Base-by-base conservation (phyloP, 441 rosid genomes). In the Gossypium laxum region DNA sequence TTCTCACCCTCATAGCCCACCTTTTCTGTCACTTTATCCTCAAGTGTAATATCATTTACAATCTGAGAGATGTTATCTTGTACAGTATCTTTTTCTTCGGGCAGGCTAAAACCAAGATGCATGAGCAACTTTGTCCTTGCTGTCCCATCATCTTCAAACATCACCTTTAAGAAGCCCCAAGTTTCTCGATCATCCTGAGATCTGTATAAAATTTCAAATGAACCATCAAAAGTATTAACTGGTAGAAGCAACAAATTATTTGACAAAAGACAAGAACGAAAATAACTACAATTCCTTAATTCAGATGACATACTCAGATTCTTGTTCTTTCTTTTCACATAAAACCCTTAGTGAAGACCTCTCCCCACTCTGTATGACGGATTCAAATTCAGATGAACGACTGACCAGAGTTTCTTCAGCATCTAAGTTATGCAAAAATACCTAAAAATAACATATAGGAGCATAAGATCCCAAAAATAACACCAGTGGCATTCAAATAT, bases 101-200 rank as follows among this genome's bases (percentile, higher is more conserved):
- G 95, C 57, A 88, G 71, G 72, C 82, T 82, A 61, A 96, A 96
- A 82, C 99, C 99, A 80, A 96, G 97, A 85, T 93, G 98, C 63
- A 75, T 62, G 76, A 96, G 86, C 82, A 96, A 86, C 84, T 87
- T 96, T 48, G 97, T 83, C 79, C 98, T 91, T 18, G 99, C 85
- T 4, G 90, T 82, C 71, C 93, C 99, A 81, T 93, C 98, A 45
- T 91, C 99, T 85, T 96, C 97, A 76, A 93, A 91, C 96, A 96
- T 83, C 43, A 93, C 96, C 85, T 89, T 91, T 72, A 96, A 83
- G 81, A 96, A 85, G 67, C 85, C 88, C 99, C 99, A 96, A 54
- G 96, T 96, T 86, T 93, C 96, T 22, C 75, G 82, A 71, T 96
- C 99, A 78, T 91, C 99, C 72, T 77, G 85, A 19, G 88, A 89